Evolutionary conservation across 2,329 filamentous ascomycete genomes (phyloP).

Genomic region (Pseudofabraea citricarpa): DNA sequence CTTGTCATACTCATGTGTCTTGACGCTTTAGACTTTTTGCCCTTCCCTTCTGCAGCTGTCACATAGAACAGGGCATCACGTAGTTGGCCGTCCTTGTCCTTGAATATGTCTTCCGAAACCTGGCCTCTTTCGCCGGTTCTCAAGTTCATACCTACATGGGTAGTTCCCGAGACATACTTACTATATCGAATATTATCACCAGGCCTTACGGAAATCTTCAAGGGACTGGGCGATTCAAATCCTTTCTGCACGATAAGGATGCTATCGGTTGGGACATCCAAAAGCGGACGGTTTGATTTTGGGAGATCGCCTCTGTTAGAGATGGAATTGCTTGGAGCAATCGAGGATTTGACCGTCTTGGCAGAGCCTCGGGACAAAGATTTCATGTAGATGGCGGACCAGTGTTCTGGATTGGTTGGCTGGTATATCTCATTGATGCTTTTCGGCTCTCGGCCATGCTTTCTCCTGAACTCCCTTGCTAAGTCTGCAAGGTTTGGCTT

Average conservation of each 20-base stretch:
- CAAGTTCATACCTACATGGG: slow-evolving; percentile 14
- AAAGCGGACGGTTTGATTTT: neutral
- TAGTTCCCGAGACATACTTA: slow-evolving; percentile 16
- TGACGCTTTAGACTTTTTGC: neutral
- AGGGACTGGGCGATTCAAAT: neutral
- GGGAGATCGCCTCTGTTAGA: neutral
- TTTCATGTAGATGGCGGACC: neutral
- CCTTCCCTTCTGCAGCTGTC: neutral
- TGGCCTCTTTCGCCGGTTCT: slow-evolving; percentile 10
- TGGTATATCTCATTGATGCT: slow-evolving; percentile 14
- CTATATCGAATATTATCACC: slow-evolving; percentile 16
- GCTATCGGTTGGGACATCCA: slow-evolving; percentile 7
- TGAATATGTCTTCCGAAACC: slow-evolving; percentile 13
- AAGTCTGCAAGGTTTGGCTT: slow-evolving; percentile 1
- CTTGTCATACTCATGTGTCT: neutral
- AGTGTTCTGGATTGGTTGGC: slow-evolving; percentile 15
- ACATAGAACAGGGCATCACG: neutral
- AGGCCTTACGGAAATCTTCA: slow-evolving; percentile 7
- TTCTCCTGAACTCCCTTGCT: slow-evolving; percentile 8
- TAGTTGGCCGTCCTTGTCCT: neutral
- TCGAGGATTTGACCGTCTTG: neutral
- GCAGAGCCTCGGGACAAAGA: slow-evolving; percentile 5
- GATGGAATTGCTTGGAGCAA: neutral
- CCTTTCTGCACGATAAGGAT: slow-evolving; percentile 8
- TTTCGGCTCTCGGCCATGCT: slow-evolving; percentile 9